Evolutionary conservation across 306 rosid species (phyloP).

Genomic region (Fagus sylvatica): DNA sequence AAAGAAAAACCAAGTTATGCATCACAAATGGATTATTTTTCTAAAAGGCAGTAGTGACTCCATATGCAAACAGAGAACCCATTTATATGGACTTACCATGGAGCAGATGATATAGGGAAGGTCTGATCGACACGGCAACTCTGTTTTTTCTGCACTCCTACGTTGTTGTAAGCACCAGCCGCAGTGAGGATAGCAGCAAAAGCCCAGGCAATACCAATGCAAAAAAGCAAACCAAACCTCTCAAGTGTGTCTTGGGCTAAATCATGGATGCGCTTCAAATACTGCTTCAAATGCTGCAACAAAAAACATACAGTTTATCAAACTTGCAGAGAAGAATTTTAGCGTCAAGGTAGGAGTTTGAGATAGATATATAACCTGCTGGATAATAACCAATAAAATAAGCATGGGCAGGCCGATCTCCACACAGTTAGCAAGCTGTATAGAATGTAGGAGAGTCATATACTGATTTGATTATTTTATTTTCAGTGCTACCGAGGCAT

Average conservation of each 20-base stretch:
- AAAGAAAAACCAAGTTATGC: not conserved
- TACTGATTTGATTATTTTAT: slow-evolving; percentile 4
- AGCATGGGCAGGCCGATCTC: slow-evolving; percentile 92
- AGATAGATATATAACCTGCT: slow-evolving; percentile 57
- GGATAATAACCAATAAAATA: slow-evolving; percentile 63
- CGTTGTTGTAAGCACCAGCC: slow-evolving; percentile 59
- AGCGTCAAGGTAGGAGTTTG: not conserved
- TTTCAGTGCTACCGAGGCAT: slow-evolving; percentile 8
- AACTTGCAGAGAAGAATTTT: not conserved
- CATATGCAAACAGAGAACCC: not conserved
- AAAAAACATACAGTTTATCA: slow-evolving; percentile 1
- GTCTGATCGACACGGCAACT: slow-evolving; percentile 62
- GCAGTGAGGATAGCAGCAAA: slow-evolving; percentile 63
- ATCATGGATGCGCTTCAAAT: slow-evolving; percentile 36
- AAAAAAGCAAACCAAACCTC: slow-evolving; percentile 54
- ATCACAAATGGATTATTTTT: slow-evolving; percentile 7
- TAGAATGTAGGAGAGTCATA: slow-evolving; percentile 29
- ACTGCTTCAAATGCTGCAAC: slow-evolving; percentile 20
- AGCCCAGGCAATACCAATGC: slow-evolving; percentile 51
- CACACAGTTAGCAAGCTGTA: slow-evolving; percentile 82
- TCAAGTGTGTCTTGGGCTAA: slow-evolving; percentile 26
- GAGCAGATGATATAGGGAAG: slow-evolving; percentile 47
- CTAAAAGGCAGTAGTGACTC: not conserved
- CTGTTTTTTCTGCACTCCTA: slow-evolving; percentile 35
- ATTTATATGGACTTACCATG: slow-evolving; percentile 45